A percentile compares a stretch with the other conserved stretches of the same genome.
Evolutionary conservation across 495 filamentous ascomycete genomes (phyloP).

Genomic region (Penicillium alfredii): DNA sequence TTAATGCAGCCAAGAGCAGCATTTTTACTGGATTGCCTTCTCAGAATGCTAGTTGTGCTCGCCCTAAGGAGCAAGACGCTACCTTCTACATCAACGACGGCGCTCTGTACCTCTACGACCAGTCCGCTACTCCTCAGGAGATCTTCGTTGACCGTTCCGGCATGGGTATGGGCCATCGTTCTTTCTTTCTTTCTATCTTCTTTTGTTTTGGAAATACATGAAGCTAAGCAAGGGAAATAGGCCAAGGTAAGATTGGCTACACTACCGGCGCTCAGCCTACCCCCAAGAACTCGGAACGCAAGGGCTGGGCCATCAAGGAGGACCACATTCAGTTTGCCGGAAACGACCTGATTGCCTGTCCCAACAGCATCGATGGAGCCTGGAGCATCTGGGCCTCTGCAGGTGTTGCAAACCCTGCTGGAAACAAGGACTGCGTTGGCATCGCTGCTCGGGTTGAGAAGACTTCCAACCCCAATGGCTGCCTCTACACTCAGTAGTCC

Average conservation of each 20-base stretch:
- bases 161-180: too few relatives aligned
- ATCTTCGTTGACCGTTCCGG: slow-evolving; percentile 49
- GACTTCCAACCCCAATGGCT: slow-evolving; percentile 29
- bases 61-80: slow-evolving; percentile 29
- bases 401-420: slow-evolving; percentile 38
- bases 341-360: slow-evolving; percentile 42
- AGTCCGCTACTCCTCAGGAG: slow-evolving; percentile 36
- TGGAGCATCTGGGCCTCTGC: slow-evolving; percentile 45
- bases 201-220: neutral
- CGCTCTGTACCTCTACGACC: slow-evolving; percentile 41
- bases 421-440: slow-evolving; percentile 40
- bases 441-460: slow-evolving; percentile 32
- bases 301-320: slow-evolving; percentile 38
- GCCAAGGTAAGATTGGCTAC: slow-evolving; percentile 47
- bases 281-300: slow-evolving; percentile 37
- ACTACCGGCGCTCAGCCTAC: slow-evolving; percentile 34
- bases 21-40: slow-evolving; percentile 37
- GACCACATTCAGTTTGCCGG: slow-evolving; percentile 41
- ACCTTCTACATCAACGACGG: slow-evolving; percentile 46
- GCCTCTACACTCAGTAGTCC: slow-evolving; percentile 54
- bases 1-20: slow-evolving; percentile 38
- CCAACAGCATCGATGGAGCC: slow-evolving; percentile 40
- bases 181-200: too few relatives aligned
- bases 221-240: slow-evolving; percentile 20
- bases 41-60: slow-evolving; percentile 42